Conservation (phyloP, 2,329 filamentous ascomycete genomes). For the Colletotrichum trifolii region DNA sequence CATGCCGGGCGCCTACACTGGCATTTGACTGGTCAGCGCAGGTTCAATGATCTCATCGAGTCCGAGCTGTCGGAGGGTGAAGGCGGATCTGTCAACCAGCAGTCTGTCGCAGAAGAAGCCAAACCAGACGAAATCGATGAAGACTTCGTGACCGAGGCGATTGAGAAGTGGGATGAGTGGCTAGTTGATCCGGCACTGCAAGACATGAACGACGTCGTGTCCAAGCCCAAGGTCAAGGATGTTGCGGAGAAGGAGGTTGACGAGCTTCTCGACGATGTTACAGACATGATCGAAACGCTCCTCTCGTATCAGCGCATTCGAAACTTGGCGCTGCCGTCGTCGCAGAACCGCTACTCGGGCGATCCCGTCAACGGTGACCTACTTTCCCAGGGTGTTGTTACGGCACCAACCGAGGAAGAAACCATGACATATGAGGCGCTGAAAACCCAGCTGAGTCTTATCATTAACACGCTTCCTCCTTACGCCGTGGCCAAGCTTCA, state of each 20-base stretch:
- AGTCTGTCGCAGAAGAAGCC: conserved; percentile 45
- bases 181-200: conserved; percentile 66
- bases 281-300: conserved; percentile 80
- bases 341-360: conserved; percentile 68
- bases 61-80: conserved; percentile 56
- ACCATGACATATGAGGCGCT: conserved; percentile 75
- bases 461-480: conserved; percentile 81
- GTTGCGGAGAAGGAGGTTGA: conserved; percentile 30
- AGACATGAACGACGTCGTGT: conserved; percentile 57
- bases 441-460: conserved; percentile 77
- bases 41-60: conserved; percentile 73
- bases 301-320: conserved; percentile 84
- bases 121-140: conserved; percentile 56
- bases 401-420: conserved; percentile 74
- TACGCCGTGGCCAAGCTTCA: conserved; percentile 89
- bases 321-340: conserved; percentile 74
- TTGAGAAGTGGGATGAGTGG: conserved; percentile 69
- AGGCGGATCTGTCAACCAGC: conserved; percentile 49
- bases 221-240: conserved; percentile 52
- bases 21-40: conserved; percentile 75
- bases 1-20: conserved; percentile 80
- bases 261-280: conserved; percentile 74
- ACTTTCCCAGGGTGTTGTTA: conserved; percentile 72
- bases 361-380: conserved; percentile 76
- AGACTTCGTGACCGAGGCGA: conserved; percentile 61